Evolutionary conservation across 306 rosid species (phyloP).

Genomic region (Potentilla sterilis): DNA sequence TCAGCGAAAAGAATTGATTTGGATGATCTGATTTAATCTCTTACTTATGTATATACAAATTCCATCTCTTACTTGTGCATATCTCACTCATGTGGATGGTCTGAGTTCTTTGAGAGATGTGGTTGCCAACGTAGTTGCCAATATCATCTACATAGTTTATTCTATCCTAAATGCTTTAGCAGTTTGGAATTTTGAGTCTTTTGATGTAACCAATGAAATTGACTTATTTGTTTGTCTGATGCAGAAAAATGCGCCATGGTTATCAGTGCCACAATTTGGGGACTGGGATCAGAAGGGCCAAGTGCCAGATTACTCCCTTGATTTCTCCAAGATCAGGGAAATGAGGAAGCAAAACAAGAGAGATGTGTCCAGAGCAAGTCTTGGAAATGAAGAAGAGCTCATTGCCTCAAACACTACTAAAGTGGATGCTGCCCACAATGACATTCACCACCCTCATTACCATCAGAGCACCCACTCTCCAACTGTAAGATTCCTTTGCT

Average conservation of each 20-base stretch:
- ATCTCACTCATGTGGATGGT: neutral
- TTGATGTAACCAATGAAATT: neutral
- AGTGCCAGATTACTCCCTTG: constrained; percentile 85
- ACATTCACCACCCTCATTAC: constrained; percentile 47
- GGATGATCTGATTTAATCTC: no score
- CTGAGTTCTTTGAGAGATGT: neutral
- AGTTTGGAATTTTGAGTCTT: neutral
- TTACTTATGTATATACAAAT: no score
- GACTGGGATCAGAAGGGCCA: constrained; percentile 97
- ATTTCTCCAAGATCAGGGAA: constrained; percentile 94
- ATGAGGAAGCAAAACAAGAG: constrained; percentile 93
- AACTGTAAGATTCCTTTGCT: constrained; percentile 57
- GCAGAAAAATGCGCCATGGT: constrained; percentile 74
- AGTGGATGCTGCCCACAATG: constrained; percentile 37
- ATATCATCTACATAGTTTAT: neutral
- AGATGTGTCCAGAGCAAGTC: constrained; percentile 79
- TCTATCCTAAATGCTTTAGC: neutral
- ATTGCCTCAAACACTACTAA: constrained; percentile 42
- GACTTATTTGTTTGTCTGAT: neutral
- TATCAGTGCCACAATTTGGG: constrained; percentile 97
- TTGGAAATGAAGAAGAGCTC: constrained; percentile 95
- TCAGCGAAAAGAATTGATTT: neutral
- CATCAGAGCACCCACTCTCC: constrained; percentile 66
- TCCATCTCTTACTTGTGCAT: neutral
- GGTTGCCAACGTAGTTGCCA: neutral